Evolutionary conservation across 345 rosid species (phyloP), one percentile per base, ranked within the genome.

Genomic region (Ceriops decandra): DNA sequence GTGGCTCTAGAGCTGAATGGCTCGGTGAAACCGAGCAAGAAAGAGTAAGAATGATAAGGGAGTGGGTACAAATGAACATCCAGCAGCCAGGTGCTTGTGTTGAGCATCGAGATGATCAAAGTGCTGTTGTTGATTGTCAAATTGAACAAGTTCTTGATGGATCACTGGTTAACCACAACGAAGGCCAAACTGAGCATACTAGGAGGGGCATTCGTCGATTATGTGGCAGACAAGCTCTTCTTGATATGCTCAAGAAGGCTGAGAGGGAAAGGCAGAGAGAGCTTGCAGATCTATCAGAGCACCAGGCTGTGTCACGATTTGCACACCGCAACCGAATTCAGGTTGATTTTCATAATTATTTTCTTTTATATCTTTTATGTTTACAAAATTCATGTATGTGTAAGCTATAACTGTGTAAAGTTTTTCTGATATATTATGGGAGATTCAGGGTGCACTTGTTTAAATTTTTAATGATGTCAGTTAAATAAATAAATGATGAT

Each of bases 241-340:
- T 91, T 71, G 98, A 93, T 76, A 91, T 91, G 97, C 60, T 91
- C 67, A 86, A 88, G 76, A 88, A 84, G 85, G 87, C 88, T 53
- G 91, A 89, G 77, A 77, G 82, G 71, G 98, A 91, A 81, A 82
- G 97, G 74, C 87, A 80, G 74, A 84, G 68, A 54, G 98, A 93
- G 84, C 87, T 93, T 64, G 87, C 85, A 67, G 85, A 79, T 46
- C 78, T 93, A 77, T 60, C 79, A 77, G 90, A 85, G 77, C 86
- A 70, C 74, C 86, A 74, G 46, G 86, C 91, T 71, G 98, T 93
- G 60, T 82, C 98, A 33, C 85, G 84, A 71, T 93, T 93, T 81
- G 84, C 97, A 76, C 92, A 93, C 73, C 95, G 97, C 54, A 84
- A 89, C 77, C 95, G 93, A 69, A 93, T 93, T 79, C 98, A 93